Base-by-base conservation (phyloP, 2,329 filamentous ascomycete genomes). In the Penicillium sp. region DNA sequence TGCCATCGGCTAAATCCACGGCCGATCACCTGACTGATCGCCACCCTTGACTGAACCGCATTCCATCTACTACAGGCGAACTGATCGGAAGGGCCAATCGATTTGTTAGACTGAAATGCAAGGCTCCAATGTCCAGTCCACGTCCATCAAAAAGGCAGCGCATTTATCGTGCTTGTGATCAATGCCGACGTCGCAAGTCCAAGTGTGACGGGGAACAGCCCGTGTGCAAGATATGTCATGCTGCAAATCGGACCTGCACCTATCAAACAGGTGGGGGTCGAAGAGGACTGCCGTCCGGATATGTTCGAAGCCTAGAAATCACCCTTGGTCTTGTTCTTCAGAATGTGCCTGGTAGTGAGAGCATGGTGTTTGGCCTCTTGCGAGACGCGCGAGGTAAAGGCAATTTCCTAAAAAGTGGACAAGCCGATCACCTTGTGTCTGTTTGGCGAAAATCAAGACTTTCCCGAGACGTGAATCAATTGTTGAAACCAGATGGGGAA, bases 271-370 rank as follows among this genome's bases (percentile, higher is more conserved):
- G 60, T 79, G 81, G 5, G 2, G 62, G 56, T 19, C 56, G 91
- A 73, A 83, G 90, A 62, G 90, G 90, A 2, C 86, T 92, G 17
- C 89, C 89, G 68, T 89, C 89, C n/a, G 90, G 90, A 19, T 91
- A 91, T 70, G 88, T 92, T 42, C 83, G 89, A 19, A 88, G 88
- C 0, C 79, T 92, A 19, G 90, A 92, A 74, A 78, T 88, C 24
- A 83, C 86, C 2, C 78, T 90, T n/a, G 87, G 86, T 12, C 87
- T 86, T 82, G 75, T 89, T 1, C 86, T 90, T 60, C 82, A 86
- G 54, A 82, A 84, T 58, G 80, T 85, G 37, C 81, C 86, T 2
- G 84, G 82, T 12, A 82, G 80, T 42, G 87, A 90, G 70, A 77
- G 78, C 38, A 79, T 81, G 4, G 77, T 90, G 12, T 53, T 51